phyloP scores from a whole-genome alignment of 495 filamentous ascomycete genomes.

The Aspergillus panamensis region DNA sequence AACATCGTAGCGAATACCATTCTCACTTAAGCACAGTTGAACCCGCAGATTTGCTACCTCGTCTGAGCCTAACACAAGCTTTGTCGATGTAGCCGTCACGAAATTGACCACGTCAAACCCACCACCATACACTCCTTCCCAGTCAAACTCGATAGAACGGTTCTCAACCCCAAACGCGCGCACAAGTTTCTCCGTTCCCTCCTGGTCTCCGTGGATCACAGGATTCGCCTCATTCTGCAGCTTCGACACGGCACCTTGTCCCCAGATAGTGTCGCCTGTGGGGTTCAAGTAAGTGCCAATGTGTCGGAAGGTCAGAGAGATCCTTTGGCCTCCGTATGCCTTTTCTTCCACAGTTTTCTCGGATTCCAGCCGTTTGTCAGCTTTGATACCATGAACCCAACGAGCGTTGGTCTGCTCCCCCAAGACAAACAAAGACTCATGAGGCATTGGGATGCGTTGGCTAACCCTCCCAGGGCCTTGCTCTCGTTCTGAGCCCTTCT shows the following conservation, averaged over 20 bases:
- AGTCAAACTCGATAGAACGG: conserved; percentile 67
- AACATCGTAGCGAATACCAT: conserved; percentile 51
- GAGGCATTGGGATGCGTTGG: conserved; percentile 72
- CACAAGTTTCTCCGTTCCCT: conserved; percentile 66
- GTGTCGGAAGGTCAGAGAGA: conserved; percentile 87
- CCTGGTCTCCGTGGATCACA: conserved; percentile 65
- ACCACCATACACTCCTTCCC: conserved; percentile 70
- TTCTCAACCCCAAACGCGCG: conserved; percentile 85
- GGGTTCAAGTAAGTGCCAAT: conserved; percentile 81
- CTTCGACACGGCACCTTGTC: conserved; percentile 80
- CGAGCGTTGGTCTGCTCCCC: conserved; percentile 75
- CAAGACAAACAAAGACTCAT: conserved; percentile 83
- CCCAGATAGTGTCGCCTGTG: conserved; percentile 70
- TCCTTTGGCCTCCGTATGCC: conserved; percentile 70
- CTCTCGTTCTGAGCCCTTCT: conserved; percentile 57
- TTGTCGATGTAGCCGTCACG: conserved; percentile 46
- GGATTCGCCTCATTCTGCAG: conserved; percentile 48
- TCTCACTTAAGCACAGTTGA: conserved; percentile 54
- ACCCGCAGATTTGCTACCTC: conserved; percentile 55
- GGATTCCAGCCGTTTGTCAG: conserved; percentile 68
- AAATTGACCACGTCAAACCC: conserved; percentile 90
- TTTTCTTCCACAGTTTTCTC: conserved; percentile 69
- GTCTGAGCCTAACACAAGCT: conserved; percentile 53
- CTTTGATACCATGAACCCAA: conserved; percentile 87
- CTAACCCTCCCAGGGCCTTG: conserved; percentile 42